Evolutionary conservation across 2,329 filamentous ascomycete species (phyloP), one percentile per base, ranked within the genome.

Genomic region (Fonsecaea multimorphosa): DNA sequence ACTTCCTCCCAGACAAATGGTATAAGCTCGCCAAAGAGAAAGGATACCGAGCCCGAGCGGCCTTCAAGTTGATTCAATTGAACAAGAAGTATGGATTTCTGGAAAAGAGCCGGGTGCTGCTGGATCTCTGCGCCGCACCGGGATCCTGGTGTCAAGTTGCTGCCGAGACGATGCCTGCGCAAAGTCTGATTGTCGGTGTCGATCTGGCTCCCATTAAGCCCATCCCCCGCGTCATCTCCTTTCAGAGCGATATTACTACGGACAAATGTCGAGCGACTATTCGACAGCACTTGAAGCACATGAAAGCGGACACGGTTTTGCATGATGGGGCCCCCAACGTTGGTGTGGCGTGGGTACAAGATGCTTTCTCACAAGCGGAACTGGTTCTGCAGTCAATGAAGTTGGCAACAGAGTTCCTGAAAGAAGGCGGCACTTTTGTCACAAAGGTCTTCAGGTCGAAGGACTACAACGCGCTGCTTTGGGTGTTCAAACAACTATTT

Each of bases 31-130:
- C 95, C 68, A 99, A 99, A 80, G 95, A 99, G 79, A 98, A 97
- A 80, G 95, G 95, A 69, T 99, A 97, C 77, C 86, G 95, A 75
- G 94, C 95, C 68, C 87, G 95, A 85, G 93, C 95, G 73, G 93
- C 95, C 63, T 98, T 98, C 86, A 99, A 99, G 82, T 82, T 99
- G 73, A 94, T 99, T 72, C 94, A 99, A 79, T 83, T 99, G 74
- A 99, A 99, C 83, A 97, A 98, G 82, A 98, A 97, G 78, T 99
- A 96, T 90, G 91, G 92, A 72, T 99, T 99, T 80, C 84, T 99
- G 73, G 93, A 98, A 79, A 94, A 96, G 84, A 96, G 92, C 80
- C 96, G 92, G 83, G 95, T 98, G 74, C 83, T 97, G 68, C 85
- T 99, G 77, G 96, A 99, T 89, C 90, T 99, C 76, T 99, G 95